These are phyloP conservation scores for Entomortierella beljakovae DNA, from an alignment of 192 early-diverging fungal genomes.

Conservation along the genomic window DNA sequence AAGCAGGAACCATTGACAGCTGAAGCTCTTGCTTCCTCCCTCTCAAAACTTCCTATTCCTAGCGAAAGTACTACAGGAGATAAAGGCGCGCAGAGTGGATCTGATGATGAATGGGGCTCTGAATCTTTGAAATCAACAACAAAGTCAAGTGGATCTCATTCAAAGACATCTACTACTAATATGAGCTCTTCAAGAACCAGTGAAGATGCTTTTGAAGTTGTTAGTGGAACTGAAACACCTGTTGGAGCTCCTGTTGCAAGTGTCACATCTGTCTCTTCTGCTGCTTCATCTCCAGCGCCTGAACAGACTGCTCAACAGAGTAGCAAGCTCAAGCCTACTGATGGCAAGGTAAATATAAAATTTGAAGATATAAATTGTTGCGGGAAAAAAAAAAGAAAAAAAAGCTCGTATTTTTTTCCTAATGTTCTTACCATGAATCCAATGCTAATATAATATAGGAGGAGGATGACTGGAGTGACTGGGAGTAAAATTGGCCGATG, in stretches of 20 bases:
- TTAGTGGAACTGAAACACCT: constrained; percentile 25
- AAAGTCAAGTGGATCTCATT: constrained; percentile 6
- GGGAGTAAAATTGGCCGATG: too few species aligned
- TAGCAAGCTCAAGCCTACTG: constrained; percentile 19
- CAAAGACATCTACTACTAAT: constrained; percentile 37
- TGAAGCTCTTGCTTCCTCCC: constrained; percentile 38
- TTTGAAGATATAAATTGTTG: not conserved
- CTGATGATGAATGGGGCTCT: constrained; percentile 43
- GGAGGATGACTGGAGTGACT: constrained; percentile 54
- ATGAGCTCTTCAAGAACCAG: constrained; percentile 46
- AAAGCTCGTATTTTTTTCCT: not conserved
- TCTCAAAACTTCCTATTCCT: constrained; percentile 36
- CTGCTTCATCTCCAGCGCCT: constrained; percentile 22
- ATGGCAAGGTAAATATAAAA: constrained; percentile 30
- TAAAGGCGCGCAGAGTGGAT: not conserved
- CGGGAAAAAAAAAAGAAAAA: too few species aligned
- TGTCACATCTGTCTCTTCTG: constrained; percentile 23
- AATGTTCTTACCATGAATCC: not conserved
- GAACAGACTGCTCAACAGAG: constrained; percentile 15
- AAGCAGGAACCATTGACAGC: constrained; percentile 42
- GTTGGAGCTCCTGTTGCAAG: constrained; percentile 13
- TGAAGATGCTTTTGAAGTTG: constrained; percentile 40
- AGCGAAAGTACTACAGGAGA: not conserved
- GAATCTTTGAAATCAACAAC: constrained; percentile 27
- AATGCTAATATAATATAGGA: constrained; percentile 13